Evolutionary conservation across 208 protist genomes (phyloP).

Genomic region (Acanthamoeba lugdunensis): DNA sequence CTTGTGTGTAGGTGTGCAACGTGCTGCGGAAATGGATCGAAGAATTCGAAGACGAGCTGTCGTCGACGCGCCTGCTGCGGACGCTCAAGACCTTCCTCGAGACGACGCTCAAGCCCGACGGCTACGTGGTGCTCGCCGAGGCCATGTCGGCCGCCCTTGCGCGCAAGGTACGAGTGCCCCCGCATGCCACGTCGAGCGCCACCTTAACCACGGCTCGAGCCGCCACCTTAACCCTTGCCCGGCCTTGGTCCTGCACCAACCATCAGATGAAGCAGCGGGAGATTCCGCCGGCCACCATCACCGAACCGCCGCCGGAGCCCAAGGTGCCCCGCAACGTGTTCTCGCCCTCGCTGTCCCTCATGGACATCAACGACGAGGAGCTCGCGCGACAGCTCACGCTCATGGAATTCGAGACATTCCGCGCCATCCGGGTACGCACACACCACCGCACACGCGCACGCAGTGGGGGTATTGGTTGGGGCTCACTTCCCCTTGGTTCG

Average conservation of each 20-base stretch:
- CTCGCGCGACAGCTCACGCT: constrained; percentile 82
- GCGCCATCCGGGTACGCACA: constrained; percentile 6
- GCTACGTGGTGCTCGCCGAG: constrained; percentile 14
- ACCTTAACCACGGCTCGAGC: too few relatives aligned
- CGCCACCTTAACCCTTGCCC: background rate
- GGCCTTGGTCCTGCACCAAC: background rate
- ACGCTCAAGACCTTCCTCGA: constrained; percentile 37
- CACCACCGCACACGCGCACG: too few relatives aligned
- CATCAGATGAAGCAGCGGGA: constrained; percentile 33
- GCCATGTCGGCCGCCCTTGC: constrained; percentile 15
- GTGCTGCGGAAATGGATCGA: constrained; percentile 80
- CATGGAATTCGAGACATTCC: constrained; percentile 81
- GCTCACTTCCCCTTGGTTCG: too few relatives aligned
- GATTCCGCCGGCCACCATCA: background rate
- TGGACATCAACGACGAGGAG: constrained; percentile 83
- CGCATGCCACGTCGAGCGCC: background rate
- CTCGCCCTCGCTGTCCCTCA: constrained; percentile 69
- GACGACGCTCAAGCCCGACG: constrained; percentile 21
- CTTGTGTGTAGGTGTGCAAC: constrained; percentile 77
- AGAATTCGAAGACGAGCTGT: constrained; percentile 58
- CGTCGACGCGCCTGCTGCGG: constrained; percentile 12
- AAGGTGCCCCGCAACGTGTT: constrained; percentile 77
- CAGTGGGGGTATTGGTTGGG: too few relatives aligned
- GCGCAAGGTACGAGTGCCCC: background rate
- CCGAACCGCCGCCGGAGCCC: constrained; percentile 29